Evolutionary conservation across 1,284 basidiomycete genomes (phyloP).

Genomic region (Tilletia caries): DNA sequence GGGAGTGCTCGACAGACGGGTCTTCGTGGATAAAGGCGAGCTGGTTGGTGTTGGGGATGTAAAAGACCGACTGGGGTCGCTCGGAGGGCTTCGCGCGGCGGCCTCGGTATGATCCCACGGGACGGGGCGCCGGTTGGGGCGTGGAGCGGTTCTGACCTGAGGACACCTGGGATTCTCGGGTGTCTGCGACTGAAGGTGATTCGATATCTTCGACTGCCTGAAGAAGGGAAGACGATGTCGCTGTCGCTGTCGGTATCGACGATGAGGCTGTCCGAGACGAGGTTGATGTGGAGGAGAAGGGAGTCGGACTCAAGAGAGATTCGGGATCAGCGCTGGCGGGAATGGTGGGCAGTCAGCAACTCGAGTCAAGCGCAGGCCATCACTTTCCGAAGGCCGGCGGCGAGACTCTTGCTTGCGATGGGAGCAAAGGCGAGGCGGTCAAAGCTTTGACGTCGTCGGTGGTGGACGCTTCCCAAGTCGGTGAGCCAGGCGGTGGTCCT

Average conservation of each 20-base stretch:
- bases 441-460: not conserved
- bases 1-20: not conserved
- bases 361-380: conserved; percentile 13
- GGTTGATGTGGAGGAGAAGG: not conserved
- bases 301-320: not conserved
- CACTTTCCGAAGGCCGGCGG: conserved; percentile 10
- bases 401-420: not conserved
- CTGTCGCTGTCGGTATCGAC: not conserved
- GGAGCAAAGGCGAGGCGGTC: not conserved
- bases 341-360: conserved; percentile 8
- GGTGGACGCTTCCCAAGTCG: not conserved
- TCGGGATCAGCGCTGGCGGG: not conserved
- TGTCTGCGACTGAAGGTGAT: not conserved
- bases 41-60: conserved; percentile 10
- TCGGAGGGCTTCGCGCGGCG: not conserved
- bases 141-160: not conserved
- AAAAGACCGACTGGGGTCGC: conserved; percentile 8
- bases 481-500: too few relatives aligned
- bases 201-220: too few relatives aligned
- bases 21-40: conserved; percentile 3
- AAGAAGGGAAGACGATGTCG: not conserved
- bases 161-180: not conserved
- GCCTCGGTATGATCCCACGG: conserved; percentile 12
- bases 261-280: not conserved
- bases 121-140: not conserved